These are phyloP conservation scores for Boletales sp. DNA, from an alignment of 768 basidiomycete genomes.

Conservation along the genomic window DNA sequence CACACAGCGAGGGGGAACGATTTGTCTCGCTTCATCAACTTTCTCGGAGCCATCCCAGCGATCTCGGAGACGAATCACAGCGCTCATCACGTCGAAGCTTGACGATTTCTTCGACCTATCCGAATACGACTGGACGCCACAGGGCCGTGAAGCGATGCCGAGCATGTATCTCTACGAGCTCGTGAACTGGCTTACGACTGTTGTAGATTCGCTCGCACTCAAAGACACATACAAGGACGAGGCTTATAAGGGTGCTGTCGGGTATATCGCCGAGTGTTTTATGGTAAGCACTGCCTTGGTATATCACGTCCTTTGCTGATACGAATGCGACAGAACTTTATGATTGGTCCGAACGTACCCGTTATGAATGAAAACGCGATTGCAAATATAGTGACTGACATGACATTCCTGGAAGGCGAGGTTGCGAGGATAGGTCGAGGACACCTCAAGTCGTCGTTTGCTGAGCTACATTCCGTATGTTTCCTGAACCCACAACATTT, in stretches of 20 bases:
- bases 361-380: conserved; percentile 89
- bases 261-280: conserved; percentile 81
- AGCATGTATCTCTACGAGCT: conserved; percentile 95
- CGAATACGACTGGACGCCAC: conserved; percentile 92
- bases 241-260: conserved; percentile 84
- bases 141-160: conserved; percentile 64
- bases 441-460: conserved; percentile 69
- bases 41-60: conserved; percentile 68
- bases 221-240: conserved; percentile 84
- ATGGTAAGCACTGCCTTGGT: conserved; percentile 57
- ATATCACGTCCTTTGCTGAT: conserved; percentile 1
- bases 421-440: conserved; percentile 70
- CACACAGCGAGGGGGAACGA: conserved; percentile 77
- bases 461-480: conserved; percentile 75
- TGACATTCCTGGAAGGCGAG: conserved; percentile 87
- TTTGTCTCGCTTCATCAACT: conserved; percentile 61
- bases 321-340: conserved; percentile 53
- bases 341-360: conserved; percentile 69
- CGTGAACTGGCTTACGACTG: conserved; percentile 93
- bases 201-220: conserved; percentile 86
- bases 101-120: conserved; percentile 95
- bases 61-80: conserved; percentile 73
- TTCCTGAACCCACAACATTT: background rate
- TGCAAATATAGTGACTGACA: conserved; percentile 79
- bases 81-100: conserved; percentile 84